phyloP scores from a whole-genome alignment of 2,329 filamentous ascomycete species.

The Gnomoniopsis smithogilvyi region DNA sequence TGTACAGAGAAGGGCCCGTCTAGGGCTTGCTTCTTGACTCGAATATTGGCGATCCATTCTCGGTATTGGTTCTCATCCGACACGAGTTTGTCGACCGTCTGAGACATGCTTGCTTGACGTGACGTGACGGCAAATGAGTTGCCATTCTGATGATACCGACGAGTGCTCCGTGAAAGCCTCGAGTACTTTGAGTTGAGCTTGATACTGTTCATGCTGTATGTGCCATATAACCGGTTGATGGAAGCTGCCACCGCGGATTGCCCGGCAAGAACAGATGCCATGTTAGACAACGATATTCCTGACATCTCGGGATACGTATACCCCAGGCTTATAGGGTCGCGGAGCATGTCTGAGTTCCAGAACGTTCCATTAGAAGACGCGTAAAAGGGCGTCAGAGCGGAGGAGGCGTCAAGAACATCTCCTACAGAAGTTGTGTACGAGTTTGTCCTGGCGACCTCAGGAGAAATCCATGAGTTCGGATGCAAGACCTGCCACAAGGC shows the following conservation, averaged over 20 bases:
- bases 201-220: conserved; percentile 36
- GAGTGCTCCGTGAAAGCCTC: neutral
- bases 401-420: conserved; percentile 50
- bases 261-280: conserved; percentile 32
- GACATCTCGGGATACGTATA: conserved; percentile 72
- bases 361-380: conserved; percentile 54
- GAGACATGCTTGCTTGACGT: conserved; percentile 6
- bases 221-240: conserved; percentile 63
- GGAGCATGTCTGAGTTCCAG: conserved; percentile 64
- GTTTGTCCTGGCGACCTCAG: conserved; percentile 49
- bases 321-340: conserved; percentile 59
- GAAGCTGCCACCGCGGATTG: conserved; percentile 40
- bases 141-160: neutral
- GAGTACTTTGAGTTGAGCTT: conserved; percentile 16
- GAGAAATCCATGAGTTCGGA: conserved; percentile 62
- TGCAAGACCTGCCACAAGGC: conserved; percentile 76
- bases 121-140: neutral
- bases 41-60: conserved; percentile 69
- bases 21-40: conserved; percentile 57
- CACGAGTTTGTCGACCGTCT: conserved; percentile 29
- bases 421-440: conserved; percentile 60
- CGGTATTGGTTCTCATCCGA: conserved; percentile 42
- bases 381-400: conserved; percentile 66
- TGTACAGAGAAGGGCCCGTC: conserved; percentile 62
- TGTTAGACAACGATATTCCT: conserved; percentile 27